Conservation (phyloP, 78 protist genomes). For the Ministeria vibrans region DNA sequence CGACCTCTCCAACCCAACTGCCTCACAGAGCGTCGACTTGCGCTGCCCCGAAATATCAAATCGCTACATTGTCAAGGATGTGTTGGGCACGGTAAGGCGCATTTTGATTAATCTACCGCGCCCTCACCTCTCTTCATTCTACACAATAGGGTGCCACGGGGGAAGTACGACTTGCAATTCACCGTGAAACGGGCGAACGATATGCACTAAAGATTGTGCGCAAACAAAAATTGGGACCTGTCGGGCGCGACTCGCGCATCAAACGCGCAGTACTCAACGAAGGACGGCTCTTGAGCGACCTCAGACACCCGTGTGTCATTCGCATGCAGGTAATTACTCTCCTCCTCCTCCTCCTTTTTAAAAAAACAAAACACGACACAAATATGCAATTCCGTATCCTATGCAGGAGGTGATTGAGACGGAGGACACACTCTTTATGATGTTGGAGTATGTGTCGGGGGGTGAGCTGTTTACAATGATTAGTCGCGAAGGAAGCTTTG, state of each 20-base stretch:
- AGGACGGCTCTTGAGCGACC: background rate
- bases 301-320: background rate
- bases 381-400: too few relatives aligned
- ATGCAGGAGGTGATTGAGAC: constrained; percentile 1
- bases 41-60: too few relatives aligned
- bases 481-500: background rate
- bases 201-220: background rate
- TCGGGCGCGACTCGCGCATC: background rate
- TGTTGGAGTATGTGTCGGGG: constrained; percentile 15
- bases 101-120: background rate
- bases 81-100: background rate
- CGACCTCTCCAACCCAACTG: background rate
- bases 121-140: background rate
- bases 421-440: background rate
- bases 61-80: too few relatives aligned
- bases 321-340: background rate
- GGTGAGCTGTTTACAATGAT: constrained; percentile 28
- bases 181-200: background rate
- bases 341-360: background rate
- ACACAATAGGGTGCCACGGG: background rate
- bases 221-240: background rate
- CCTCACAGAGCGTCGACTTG: too few relatives aligned
- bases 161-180: background rate
- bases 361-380: too few relatives aligned
- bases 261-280: background rate